These are phyloP conservation scores for Megacollybia marginata DNA, from an alignment of 768 basidiomycete genomes.

Conservation along the genomic window DNA sequence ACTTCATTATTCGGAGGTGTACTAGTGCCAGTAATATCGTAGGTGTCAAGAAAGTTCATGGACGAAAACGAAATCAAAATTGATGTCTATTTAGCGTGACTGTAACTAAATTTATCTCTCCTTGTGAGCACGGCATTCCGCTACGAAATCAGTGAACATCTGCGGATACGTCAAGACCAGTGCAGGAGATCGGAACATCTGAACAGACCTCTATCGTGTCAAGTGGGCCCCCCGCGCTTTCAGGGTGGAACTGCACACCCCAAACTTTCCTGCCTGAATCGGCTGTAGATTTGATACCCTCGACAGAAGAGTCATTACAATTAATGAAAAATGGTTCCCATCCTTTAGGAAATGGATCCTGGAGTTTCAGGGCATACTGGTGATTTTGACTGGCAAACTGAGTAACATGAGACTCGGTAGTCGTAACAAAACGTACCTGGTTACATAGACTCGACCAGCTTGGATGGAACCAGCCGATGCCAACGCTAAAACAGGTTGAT, in stretches of 20 bases:
- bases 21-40: slow-evolving; percentile 44
- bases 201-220: slow-evolving; percentile 85
- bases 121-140: slow-evolving; percentile 66
- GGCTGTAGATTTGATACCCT: slow-evolving; percentile 92
- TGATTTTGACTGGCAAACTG: slow-evolving; percentile 73
- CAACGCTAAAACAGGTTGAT: slow-evolving; percentile 94
- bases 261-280: slow-evolving; percentile 88
- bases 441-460: slow-evolving; percentile 96
- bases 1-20: slow-evolving; percentile 40
- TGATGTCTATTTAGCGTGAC: slow-evolving; percentile 20
- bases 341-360: slow-evolving; percentile 91
- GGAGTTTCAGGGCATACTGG: slow-evolving; percentile 92
- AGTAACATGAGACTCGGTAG: slow-evolving; percentile 1
- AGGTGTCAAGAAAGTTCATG: slow-evolving; percentile 75
- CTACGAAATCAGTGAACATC: slow-evolving; percentile 94
- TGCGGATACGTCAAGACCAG: slow-evolving; percentile 16
- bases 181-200: neutral
- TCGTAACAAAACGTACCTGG: slow-evolving; percentile 48
- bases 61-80: neutral
- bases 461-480: slow-evolving; percentile 91
- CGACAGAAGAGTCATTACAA: slow-evolving; percentile 97
- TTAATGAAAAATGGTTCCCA: slow-evolving; percentile 99
- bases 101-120: slow-evolving; percentile 14
- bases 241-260: slow-evolving; percentile 99
- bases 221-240: slow-evolving; percentile 95